Base-by-base conservation (phyloP, 768 basidiomycete species). In the Exsudoporus frostii region DNA sequence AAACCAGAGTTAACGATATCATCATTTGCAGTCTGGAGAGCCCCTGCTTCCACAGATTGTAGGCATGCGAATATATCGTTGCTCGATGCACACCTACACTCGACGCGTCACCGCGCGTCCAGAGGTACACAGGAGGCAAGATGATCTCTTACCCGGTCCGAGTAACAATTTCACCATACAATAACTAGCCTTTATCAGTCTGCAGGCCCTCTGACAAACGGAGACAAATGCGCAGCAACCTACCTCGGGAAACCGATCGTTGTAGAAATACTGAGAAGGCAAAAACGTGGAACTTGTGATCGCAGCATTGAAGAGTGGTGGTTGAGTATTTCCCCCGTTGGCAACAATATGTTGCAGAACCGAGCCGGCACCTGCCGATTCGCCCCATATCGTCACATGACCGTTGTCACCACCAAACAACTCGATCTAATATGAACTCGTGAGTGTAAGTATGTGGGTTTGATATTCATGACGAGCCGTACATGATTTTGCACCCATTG, bases 21-120 rank as follows among this genome's bases (percentile, higher is more conserved):
- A 6, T 45, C 19, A 50, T 79, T 79, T 7, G 64, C 65, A 10
- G 50, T 51, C 50, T 74, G 64, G 3, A 82, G 67, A 4, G 51
- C 50, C 11, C 50, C 56, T 13, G 60, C 62, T 15, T 75, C 67
- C 5, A 64, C 62, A 5, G 58, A 48, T 24, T 78, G 74, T 13
- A 81, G 65, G 52, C 80, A 81, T 0, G 58, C 53, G 5, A 80
- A 60, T 2, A 71, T 70, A 45, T 79, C 67, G 5, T 48, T 20
- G 2, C 69, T 62, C 7, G 63, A 58, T 6, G 66, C 30, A 48
- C 78, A 80, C n/a, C 77, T 61, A 10, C 27, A 34, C 7, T 7
- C 1, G 44, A 20, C 1, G 1, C 6, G 11, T 53, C 32, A 48
- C 15, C 19, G 22, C 7, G 10, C 58, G 63, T 11, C 54, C 34